Percentiles rank a stretch among this genome's conserved stretches.
These are phyloP conservation scores for Heliocybe sulcata DNA, from an alignment of 1,284 basidiomycete genomes.

Conservation along the genomic window DNA sequence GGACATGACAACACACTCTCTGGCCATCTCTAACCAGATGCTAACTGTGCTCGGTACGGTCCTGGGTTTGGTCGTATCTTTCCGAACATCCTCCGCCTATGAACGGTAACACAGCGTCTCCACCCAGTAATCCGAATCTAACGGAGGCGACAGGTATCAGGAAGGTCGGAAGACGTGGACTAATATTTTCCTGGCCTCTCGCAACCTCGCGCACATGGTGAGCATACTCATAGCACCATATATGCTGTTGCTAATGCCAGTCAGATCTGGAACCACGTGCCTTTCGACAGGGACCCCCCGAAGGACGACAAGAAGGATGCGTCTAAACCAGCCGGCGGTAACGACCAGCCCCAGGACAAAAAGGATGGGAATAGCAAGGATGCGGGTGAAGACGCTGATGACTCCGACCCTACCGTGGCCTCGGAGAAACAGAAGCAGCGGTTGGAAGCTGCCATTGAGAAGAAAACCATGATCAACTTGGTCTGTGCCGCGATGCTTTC, in stretches of 20 bases:
- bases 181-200: constrained; percentile 42
- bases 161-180: constrained; percentile 62
- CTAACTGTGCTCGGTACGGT: constrained; percentile 35
- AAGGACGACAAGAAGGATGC: constrained; percentile 9
- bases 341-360: background rate
- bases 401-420: background rate
- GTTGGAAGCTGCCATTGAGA: constrained; percentile 55
- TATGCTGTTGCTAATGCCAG: background rate
- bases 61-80: constrained; percentile 30
- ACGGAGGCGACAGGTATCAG: constrained; percentile 35
- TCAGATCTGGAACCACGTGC: constrained; percentile 59
- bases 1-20: constrained; percentile 30
- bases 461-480: constrained; percentile 68
- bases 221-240: constrained; percentile 7
- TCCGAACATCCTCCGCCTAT: constrained; percentile 46
- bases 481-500: constrained; percentile 22
- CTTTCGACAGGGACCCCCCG: constrained; percentile 33
- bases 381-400: background rate
- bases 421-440: constrained; percentile 25
- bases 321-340: background rate
- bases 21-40: constrained; percentile 35
- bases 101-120: constrained; percentile 42
- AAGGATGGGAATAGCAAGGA: background rate
- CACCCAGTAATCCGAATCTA: background rate
- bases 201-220: constrained; percentile 49